Conservation (phyloP, 306 rosid species). For the Potentilla sterilis region DNA sequence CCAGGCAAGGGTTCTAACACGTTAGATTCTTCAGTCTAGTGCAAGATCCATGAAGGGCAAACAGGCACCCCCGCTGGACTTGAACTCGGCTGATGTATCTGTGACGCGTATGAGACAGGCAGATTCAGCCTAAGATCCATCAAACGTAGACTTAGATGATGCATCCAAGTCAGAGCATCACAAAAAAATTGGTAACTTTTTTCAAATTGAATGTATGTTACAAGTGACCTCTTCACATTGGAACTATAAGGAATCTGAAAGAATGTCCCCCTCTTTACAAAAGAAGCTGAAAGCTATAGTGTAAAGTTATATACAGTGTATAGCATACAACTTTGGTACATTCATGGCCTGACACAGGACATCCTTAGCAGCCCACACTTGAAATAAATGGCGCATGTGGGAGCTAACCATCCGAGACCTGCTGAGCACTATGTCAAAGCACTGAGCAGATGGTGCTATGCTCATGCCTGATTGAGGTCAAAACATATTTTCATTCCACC, state of each 20-base stretch:
- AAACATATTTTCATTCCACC: conserved; percentile 17
- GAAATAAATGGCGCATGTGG: conserved; percentile 27
- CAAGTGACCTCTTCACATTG: conserved; percentile 38
- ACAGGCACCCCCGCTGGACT: background rate
- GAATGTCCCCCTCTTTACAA: conserved; percentile 52
- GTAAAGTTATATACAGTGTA: conserved; percentile 61
- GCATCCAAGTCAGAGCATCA: conserved; percentile 21
- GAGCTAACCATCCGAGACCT: conserved; percentile 19
- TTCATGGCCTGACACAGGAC: conserved; percentile 22
- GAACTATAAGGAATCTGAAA: conserved; percentile 30
- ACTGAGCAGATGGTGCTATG: conserved; percentile 22
- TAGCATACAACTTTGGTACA: conserved; percentile 37
- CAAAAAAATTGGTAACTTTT: conserved; percentile 16
- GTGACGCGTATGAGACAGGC: background rate
- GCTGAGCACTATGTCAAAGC: conserved; percentile 24
- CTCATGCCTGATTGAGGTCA: conserved; percentile 1
- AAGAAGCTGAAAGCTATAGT: conserved; percentile 49
- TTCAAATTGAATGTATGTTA: conserved; percentile 14
- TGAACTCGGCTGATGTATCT: background rate
- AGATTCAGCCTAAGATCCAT: background rate
- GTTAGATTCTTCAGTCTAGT: too few relatives aligned
- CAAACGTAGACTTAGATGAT: background rate
- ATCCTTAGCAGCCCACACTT: conserved; percentile 33
- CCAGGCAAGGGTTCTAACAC: too few relatives aligned
- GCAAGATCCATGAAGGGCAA: too few relatives aligned